These are phyloP conservation scores for Kodamaea kakaduensis DNA, from an alignment of 805 yeast species.

Conservation along the genomic window DNA sequence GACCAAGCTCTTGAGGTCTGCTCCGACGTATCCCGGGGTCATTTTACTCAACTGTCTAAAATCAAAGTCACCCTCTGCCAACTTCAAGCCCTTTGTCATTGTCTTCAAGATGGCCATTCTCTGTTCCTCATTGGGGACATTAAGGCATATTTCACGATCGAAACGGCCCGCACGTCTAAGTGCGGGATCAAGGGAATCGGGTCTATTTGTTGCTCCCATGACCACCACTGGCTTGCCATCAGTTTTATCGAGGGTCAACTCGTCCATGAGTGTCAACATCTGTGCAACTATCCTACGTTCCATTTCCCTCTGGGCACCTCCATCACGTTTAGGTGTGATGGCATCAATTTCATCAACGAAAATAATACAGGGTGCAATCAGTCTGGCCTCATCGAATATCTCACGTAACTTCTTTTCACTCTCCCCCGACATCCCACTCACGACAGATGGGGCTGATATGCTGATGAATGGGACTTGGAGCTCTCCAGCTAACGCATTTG, in stretches of 20 bases:
- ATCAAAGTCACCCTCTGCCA: slow-evolving; percentile 61
- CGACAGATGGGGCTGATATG: slow-evolving; percentile 92
- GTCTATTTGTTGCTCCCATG: slow-evolving; percentile 95
- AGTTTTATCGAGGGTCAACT: slow-evolving; percentile 80
- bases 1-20: slow-evolving; percentile 89
- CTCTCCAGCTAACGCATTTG: slow-evolving; percentile 94
- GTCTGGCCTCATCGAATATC: slow-evolving; percentile 86
- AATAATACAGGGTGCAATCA: slow-evolving; percentile 85
- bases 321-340: slow-evolving; percentile 95
- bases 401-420: slow-evolving; percentile 92
- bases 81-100: slow-evolving; percentile 63
- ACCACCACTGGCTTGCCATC: slow-evolving; percentile 90
- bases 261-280: slow-evolving; percentile 91
- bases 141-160: slow-evolving; percentile 88
- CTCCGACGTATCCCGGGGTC: slow-evolving; percentile 98
- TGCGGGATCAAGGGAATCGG: slow-evolving; percentile 92
- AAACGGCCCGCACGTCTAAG: slow-evolving; percentile 95
- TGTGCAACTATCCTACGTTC: slow-evolving; percentile 96
- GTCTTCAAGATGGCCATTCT: slow-evolving; percentile 71
- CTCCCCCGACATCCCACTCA: slow-evolving; percentile 99
- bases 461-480: slow-evolving; percentile 88
- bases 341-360: slow-evolving; percentile 98
- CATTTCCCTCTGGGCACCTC: slow-evolving; percentile 94
- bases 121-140: slow-evolving; percentile 88
- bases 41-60: slow-evolving; percentile 73